Evolutionary conservation across 2,329 filamentous ascomycete species (phyloP).

Genomic region (Purpureocillium lavendulum): DNA sequence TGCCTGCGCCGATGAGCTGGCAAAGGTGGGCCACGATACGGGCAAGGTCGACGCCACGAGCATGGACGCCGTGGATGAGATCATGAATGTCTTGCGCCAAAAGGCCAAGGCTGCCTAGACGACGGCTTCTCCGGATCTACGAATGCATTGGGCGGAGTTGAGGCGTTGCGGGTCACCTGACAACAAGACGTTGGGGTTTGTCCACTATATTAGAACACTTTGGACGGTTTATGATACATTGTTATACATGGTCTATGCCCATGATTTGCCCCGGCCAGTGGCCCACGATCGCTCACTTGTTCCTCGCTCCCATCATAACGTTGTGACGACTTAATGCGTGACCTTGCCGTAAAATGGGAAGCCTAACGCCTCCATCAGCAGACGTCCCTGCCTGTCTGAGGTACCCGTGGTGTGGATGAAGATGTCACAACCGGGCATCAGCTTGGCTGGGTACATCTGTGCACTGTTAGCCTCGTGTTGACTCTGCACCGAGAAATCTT

Average conservation of each 20-base stretch:
- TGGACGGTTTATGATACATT: constrained; percentile 20
- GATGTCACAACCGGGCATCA: constrained; percentile 81
- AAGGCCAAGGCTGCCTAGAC: constrained; percentile 26
- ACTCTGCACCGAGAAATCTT: not conserved
- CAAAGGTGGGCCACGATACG: constrained; percentile 44
- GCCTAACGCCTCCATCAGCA: constrained; percentile 47
- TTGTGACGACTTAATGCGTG: constrained; percentile 21
- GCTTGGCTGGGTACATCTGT: constrained; percentile 52
- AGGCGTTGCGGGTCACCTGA: constrained; percentile 5
- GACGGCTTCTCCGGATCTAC: not conserved
- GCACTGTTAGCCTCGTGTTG: constrained; percentile 7
- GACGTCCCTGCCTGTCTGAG: constrained; percentile 74
- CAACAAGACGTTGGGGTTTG: not conserved
- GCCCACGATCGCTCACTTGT: not conserved
- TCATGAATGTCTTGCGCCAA: constrained; percentile 61
- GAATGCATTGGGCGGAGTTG: constrained; percentile 29
- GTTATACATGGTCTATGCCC: constrained; percentile 24
- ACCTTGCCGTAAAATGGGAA: constrained; percentile 74
- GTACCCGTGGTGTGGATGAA: constrained; percentile 77
- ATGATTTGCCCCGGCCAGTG: not conserved
- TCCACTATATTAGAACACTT: not conserved
- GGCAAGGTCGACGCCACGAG: constrained; percentile 68
- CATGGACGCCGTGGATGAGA: constrained; percentile 76
- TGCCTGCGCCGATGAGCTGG: constrained; percentile 53
- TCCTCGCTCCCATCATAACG: not conserved